Percentiles rank a stretch among this genome's conserved stretches.
Evolutionary conservation across 768 basidiomycete genomes (phyloP).

Genomic region (Suillus sp.): DNA sequence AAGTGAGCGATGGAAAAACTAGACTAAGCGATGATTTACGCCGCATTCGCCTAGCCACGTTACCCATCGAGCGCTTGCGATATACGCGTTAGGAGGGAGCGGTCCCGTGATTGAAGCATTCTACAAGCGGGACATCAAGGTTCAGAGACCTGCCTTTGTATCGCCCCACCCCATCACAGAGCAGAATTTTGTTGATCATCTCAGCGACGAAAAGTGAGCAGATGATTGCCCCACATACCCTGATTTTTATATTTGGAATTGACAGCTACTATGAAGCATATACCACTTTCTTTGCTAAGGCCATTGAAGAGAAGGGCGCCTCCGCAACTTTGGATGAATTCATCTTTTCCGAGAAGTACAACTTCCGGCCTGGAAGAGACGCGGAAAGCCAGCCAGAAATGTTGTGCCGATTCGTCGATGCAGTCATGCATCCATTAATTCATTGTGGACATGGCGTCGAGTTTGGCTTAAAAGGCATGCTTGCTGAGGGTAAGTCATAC

Average conservation of each 20-base stretch:
- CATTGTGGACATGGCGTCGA: constrained; percentile 64
- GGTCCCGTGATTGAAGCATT: constrained; percentile 27
- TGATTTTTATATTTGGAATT: neutral
- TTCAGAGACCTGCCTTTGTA: constrained; percentile 27
- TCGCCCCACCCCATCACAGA: constrained; percentile 29
- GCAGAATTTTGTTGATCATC: constrained; percentile 27
- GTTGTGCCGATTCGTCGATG: constrained; percentile 50
- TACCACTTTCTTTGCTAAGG: constrained; percentile 26
- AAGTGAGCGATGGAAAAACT: constrained; percentile 40
- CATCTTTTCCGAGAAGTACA: constrained; percentile 34
- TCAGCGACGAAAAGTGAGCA: constrained; percentile 31
- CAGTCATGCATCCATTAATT: constrained; percentile 63
- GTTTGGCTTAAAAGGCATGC: constrained; percentile 61
- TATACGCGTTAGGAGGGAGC: constrained; percentile 33
- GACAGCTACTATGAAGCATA: constrained; percentile 31
- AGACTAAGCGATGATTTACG: neutral
- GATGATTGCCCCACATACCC: neutral
- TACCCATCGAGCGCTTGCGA: constrained; percentile 32
- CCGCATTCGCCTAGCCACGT: constrained; percentile 24
- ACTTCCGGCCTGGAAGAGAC: constrained; percentile 21
- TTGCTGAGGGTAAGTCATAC: constrained; percentile 54
- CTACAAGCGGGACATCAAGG: constrained; percentile 24
- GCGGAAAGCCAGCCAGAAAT: constrained; percentile 45
- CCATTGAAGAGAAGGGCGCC: constrained; percentile 24
- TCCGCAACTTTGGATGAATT: constrained; percentile 28